Conservation (phyloP, 768 basidiomycete species). For the Sistotremastrum niveocremeum region DNA sequence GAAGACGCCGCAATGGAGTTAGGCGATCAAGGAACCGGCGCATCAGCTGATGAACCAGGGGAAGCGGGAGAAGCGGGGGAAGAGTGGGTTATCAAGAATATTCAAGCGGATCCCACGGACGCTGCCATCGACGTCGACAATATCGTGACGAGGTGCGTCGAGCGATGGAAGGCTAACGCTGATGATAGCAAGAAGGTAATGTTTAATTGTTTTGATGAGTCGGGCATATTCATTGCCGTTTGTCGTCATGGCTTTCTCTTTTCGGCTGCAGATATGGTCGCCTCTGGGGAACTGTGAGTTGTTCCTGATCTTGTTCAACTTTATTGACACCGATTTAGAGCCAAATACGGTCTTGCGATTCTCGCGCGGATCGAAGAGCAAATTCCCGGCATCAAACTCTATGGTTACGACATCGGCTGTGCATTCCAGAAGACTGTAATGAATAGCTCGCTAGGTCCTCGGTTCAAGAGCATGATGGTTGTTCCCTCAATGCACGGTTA, state of each 20-base stretch:
- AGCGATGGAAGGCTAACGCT: constrained; percentile 9
- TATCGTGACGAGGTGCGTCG: constrained; percentile 5
- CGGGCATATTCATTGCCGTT: too few relatives aligned
- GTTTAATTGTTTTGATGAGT: too few relatives aligned
- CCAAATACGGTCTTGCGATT: constrained; percentile 17
- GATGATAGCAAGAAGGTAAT: constrained; percentile 7
- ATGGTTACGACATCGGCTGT: constrained; percentile 21
- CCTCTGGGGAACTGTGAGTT: constrained; percentile 7
- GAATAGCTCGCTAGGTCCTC: constrained; percentile 10
- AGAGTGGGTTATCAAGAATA: background rate
- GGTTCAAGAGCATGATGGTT: too few relatives aligned
- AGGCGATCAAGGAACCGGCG: too few relatives aligned
- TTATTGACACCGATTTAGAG: constrained; percentile 6
- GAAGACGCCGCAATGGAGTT: too few relatives aligned
- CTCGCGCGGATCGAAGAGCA: constrained; percentile 10
- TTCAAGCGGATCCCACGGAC: background rate
- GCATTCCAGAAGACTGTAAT: constrained; percentile 12
- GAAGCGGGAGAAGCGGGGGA: too few relatives aligned
- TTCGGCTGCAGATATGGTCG: constrained; percentile 3
- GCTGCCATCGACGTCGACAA: background rate
- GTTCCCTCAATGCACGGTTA: too few relatives aligned
- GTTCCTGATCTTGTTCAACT: background rate
- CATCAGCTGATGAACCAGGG: too few relatives aligned
- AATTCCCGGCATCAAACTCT: constrained; percentile 9
- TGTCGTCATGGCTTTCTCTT: too few relatives aligned